These are phyloP conservation scores for Solanum hybrid DNA, from an alignment of 305 asterid species.

Conservation along the genomic window DNA sequence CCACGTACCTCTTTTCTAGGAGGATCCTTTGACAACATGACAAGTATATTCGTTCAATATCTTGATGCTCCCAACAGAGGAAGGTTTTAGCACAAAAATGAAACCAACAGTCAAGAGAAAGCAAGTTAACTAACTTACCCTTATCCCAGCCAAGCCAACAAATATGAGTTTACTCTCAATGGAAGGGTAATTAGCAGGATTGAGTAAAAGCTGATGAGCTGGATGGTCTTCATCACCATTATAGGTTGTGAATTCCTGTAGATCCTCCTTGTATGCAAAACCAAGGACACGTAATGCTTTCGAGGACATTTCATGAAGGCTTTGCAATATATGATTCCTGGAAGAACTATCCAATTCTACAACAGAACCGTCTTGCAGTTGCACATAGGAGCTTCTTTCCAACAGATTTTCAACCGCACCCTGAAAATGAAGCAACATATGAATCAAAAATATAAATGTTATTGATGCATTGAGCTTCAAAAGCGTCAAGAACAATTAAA, in stretches of 20 bases:
- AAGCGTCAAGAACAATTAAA: background rate
- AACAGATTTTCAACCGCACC: constrained; percentile 85
- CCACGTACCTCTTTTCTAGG: constrained; percentile 89
- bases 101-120: background rate
- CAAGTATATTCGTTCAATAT: background rate
- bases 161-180: constrained; percentile 79
- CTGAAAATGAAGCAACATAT: constrained; percentile 23
- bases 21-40: constrained; percentile 48
- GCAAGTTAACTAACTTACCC: constrained; percentile 50
- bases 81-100: background rate
- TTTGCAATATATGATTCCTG: constrained; percentile 39
- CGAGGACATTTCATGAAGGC: constrained; percentile 64
- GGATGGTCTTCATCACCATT: constrained; percentile 96
- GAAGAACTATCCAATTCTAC: constrained; percentile 43
- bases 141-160: constrained; percentile 85
- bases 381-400: constrained; percentile 76
- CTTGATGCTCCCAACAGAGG: background rate
- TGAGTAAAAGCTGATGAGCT: constrained; percentile 65
- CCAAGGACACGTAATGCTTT: constrained; percentile 81
- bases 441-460: background rate
- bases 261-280: constrained; percentile 71
- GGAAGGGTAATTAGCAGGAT: constrained; percentile 77
- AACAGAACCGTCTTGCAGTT: constrained; percentile 70
- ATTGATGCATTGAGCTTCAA: background rate
- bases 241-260: constrained; percentile 62